Evolutionary conservation across 1,139 yeast genomes (phyloP).

Genomic region (Yamadazyma trypodendri): DNA sequence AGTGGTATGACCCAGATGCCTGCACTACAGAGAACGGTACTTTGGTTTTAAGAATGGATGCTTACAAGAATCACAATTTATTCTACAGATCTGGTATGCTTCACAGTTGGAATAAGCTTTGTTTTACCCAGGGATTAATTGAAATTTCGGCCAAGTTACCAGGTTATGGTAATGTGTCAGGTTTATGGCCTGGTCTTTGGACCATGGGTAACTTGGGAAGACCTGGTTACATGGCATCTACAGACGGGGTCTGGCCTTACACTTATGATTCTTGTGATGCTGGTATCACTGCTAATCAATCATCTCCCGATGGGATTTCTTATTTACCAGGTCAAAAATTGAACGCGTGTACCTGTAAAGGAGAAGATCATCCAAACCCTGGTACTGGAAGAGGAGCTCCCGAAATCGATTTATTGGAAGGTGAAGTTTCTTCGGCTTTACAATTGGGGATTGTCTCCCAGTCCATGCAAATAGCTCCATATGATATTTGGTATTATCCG

Average conservation of each 20-base stretch:
- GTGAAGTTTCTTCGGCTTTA: constrained; percentile 50
- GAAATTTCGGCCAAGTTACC: constrained; percentile 74
- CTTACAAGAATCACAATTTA: constrained; percentile 66
- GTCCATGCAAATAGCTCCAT: constrained; percentile 80
- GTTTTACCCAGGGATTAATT: constrained; percentile 73
- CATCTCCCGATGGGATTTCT: constrained; percentile 77
- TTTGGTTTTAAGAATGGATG: constrained; percentile 66
- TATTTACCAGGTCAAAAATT: constrained; percentile 77
- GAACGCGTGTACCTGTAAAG: constrained; percentile 67
- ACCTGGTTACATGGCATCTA: constrained; percentile 75
- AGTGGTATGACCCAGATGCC: constrained; percentile 90
- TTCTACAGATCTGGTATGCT: constrained; percentile 83
- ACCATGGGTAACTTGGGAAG: constrained; percentile 82
- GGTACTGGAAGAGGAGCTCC: constrained; percentile 89
- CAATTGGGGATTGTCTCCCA: constrained; percentile 74
- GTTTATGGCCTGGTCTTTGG: constrained; percentile 93
- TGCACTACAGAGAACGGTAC: constrained; percentile 67
- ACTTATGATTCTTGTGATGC: constrained; percentile 81
- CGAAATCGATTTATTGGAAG: constrained; percentile 84
- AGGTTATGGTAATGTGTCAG: constrained; percentile 64
- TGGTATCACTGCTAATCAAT: constrained; percentile 88
- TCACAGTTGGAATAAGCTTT: constrained; percentile 80
- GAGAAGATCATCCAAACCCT: constrained; percentile 74
- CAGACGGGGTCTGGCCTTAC: constrained; percentile 91
- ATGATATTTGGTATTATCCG: constrained; percentile 83